Base-by-base conservation (phyloP, 441 rosid genomes). In the Arabidopsis lyrata region DNA sequence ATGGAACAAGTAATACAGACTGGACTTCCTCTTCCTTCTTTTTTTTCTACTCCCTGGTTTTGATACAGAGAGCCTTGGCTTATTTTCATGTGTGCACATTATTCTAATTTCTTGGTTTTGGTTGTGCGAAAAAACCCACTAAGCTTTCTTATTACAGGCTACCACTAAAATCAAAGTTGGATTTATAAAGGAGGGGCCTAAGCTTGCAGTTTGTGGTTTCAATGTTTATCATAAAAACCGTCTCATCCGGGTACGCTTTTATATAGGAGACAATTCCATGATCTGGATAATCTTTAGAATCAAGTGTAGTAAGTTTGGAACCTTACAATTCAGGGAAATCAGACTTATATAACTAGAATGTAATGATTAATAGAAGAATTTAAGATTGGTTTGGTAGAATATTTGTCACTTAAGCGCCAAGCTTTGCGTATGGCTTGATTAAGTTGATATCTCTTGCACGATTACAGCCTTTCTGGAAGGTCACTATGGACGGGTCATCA, bases 391-490 rank as follows among this genome's bases (percentile, higher is more conserved):
- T 45, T 45, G 64, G 41, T 64, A 64, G 42, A 11, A 45, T 44
- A 44, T 56, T n/a, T 27, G 14, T 13, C 29, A 56, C 65, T 6
- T 29, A 57, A 44, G 50, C 50, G 31, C 36, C 39, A 3, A n/a
- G 66, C 29, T 65, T 68, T 22, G 42, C 56, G 24, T 76, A 68
- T 56, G 52, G 52, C 24, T 47, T 8, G 11, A 16, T 47, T 16
- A 47, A 47, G 52, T 47, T 47, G 52, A 16, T 5, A 48, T 16
- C 29, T 11, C 59, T 47, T 74, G 35, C 67, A 38, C 68, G 73
- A 35, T 83, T 69, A 70, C 91, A 92, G 97, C 97, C 97, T 59
- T 95, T 85, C 82, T 92, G 97, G 99, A 85, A 83, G 76, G 97
- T 92, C 61, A 81, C 75, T 11, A 4, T 53, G 65, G 85, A 83